Conservation (phyloP, 2,329 filamentous ascomycete species). For the Botrytis tulipae region DNA sequence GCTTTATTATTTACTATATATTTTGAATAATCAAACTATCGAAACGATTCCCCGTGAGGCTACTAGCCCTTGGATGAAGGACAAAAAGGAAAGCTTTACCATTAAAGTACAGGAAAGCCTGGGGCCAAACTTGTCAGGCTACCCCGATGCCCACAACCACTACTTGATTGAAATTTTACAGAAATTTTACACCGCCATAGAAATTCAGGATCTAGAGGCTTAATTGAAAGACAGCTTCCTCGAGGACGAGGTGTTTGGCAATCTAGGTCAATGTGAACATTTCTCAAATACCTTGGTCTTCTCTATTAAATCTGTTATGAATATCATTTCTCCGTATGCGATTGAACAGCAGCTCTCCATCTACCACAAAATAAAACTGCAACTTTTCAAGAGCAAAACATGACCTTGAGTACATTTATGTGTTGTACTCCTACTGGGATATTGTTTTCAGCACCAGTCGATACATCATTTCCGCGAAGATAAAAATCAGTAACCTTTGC, state of each 20-base stretch:
- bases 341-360: neutral
- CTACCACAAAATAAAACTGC: neutral
- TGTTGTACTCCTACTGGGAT: neutral
- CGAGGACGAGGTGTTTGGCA: neutral
- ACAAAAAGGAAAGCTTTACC: neutral
- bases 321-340: accelerated
- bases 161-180: neutral
- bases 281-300: neutral
- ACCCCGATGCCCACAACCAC: too few relatives aligned
- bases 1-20: neutral
- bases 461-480: neutral
- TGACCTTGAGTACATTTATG: neutral
- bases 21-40: neutral
- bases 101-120: neutral
- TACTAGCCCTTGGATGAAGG: neutral
- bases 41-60: neutral
- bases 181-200: neutral
- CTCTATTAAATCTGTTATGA: too few relatives aligned
- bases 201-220: neutral
- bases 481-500: neutral
- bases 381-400: neutral
- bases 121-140: neutral
- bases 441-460: neutral
- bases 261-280: neutral
- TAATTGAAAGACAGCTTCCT: neutral